Evolutionary conservation across 257 asterid genomes (phyloP), one percentile per base, ranked within the genome.

Genomic region (Dorcoceras hygrometricum): DNA sequence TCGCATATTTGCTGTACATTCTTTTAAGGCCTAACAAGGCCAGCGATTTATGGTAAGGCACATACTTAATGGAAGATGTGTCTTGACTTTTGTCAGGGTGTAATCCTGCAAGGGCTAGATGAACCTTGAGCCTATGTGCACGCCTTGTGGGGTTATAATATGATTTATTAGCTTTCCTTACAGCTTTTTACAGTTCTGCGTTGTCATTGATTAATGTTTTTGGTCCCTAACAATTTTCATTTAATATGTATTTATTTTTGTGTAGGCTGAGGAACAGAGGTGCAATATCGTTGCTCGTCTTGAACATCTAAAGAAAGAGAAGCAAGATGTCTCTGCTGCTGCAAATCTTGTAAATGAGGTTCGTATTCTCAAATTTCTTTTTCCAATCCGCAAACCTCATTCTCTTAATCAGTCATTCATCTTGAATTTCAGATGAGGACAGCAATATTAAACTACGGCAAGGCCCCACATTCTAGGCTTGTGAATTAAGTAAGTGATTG

Each of bases 221-320:
- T 23, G 19, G 34, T 39, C 27, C 34, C 54, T 51, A 23, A 63
- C 46, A 36, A 10, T 10, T 50, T 56, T 60, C 20, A 29, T 31
- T n/a, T 60, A 11, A 57, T 60, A 36, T 67, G 26, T 4, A 12
- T 56, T 28, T 32, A 51, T 57, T 71, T 32, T 62, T 68, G 76
- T 25, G 66, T 59, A 89, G 96, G 88, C 88, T 4, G 91, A 89
- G 79, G 87, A 86, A 69, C 87, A 77, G 62, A 86, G 80, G n/a
- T 68, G 55, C 31, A 57, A 74, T 25, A 59, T 84, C 51, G 67
- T 62, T 78, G 82, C 80, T 59, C 91, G 78, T 36, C 75, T 87
- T 69, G 94, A 85, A 73, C 72, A 67, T 70, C 83, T 87, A 77
- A 82, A 79, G 87, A 82, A 83, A 76, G 74, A 76, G 68, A 82